Conservation (phyloP, 352 stramenopile species). For the Pythium insidiosum region DNA sequence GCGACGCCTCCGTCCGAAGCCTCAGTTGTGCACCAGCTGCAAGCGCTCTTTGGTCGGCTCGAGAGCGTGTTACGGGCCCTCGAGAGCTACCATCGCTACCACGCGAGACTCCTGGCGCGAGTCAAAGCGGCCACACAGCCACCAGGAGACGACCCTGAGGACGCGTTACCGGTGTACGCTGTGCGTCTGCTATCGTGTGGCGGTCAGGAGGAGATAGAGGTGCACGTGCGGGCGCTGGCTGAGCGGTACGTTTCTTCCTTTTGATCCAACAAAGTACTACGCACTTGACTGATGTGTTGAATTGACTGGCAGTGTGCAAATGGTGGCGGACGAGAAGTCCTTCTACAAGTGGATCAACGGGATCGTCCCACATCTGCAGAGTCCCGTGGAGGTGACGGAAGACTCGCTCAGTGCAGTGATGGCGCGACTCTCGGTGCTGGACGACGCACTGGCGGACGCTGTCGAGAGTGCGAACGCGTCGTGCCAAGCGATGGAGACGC, state of each 20-base stretch:
- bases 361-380: conserved; percentile 15
- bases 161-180: conserved; percentile 28
- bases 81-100: conserved; percentile 20
- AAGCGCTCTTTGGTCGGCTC: conserved; percentile 27
- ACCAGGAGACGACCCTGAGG: conserved; percentile 12
- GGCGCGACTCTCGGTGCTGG: conserved; percentile 4
- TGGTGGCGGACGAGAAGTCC: conserved; percentile 45
- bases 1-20: too few species aligned
- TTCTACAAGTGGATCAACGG: conserved; percentile 75
- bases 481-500: conserved; percentile 17
- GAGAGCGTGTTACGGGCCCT: conserved; percentile 29
- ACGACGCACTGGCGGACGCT: conserved; percentile 4
- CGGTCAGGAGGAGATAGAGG: conserved; percentile 13
- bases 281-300: too few species aligned
- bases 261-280: too few species aligned
- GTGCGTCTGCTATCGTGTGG: conserved; percentile 28
- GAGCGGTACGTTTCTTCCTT: too few species aligned
- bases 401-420: not conserved
- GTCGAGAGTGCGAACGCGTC: conserved; percentile 10
- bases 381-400: not conserved
- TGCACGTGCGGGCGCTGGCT: conserved; percentile 31
- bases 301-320: conserved; percentile 41
- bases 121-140: conserved; percentile 17
- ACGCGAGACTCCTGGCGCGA: conserved; percentile 29
- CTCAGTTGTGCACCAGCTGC: conserved; percentile 23